A percentile compares a stretch with the other conserved stretches of the same genome.
Evolutionary conservation across 2,329 filamentous ascomycete species (phyloP).

Genomic region (Hawksworthiomyces lignivorus): DNA sequence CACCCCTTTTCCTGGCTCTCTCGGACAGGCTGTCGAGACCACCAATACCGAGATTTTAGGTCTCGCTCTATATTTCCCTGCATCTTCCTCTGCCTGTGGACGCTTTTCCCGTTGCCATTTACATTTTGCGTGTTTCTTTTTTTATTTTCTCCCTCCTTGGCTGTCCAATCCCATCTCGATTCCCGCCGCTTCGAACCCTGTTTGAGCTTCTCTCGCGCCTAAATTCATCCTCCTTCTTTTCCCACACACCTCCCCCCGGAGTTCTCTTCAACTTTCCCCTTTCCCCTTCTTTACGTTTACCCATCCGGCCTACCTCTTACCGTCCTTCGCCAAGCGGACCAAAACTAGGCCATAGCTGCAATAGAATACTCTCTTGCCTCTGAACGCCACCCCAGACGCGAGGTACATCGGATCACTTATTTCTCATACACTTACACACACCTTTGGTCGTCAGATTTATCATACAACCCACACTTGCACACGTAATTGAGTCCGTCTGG

Average conservation of each 20-base stretch:
- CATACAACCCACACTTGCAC: conserved; percentile 1
- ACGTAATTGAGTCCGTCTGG: conserved; percentile 5
- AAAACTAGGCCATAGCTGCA: neutral
- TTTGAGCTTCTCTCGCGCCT: conserved; percentile 10
- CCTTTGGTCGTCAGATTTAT: neutral
- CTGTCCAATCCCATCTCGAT: conserved; percentile 7
- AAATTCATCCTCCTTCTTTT: conserved; percentile 6
- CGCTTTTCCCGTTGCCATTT: neutral
- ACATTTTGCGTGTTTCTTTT: conserved; percentile 6
- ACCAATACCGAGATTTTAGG: no score
- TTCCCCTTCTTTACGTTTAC: conserved; percentile 2
- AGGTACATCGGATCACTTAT: conserved; percentile 1
- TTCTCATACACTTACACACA: neutral
- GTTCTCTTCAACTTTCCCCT: neutral
- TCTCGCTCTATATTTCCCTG: no score
- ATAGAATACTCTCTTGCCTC: no score
- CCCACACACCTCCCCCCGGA: neutral
- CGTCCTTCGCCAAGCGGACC: conserved; percentile 2
- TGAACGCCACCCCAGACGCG: neutral
- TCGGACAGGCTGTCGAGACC: no score
- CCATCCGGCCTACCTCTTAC: neutral
- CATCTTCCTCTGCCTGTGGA: neutral
- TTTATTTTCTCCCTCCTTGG: conserved; percentile 4
- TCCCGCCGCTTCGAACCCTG: conserved; percentile 5
- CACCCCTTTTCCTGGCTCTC: no score